Evolutionary conservation across 345 rosid species (phyloP).

Genomic region (Populus pruinosa): DNA sequence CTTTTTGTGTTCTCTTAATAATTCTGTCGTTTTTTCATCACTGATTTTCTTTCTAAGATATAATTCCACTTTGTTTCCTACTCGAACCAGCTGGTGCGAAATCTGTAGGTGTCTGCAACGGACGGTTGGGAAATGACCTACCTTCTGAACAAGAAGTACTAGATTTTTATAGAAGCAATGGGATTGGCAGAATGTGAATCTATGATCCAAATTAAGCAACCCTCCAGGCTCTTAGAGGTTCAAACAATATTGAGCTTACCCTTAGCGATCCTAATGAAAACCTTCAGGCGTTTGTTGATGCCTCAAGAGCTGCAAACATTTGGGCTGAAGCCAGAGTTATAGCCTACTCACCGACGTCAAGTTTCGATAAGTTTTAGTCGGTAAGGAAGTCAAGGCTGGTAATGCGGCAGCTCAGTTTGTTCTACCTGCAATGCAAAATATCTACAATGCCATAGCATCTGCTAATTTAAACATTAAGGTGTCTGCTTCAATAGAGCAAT

Average conservation of each 20-base stretch:
- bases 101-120: no score
- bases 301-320: slow-evolving; percentile 9
- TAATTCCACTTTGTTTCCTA: no score
- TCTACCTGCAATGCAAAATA: slow-evolving; percentile 29
- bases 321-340: slow-evolving; percentile 39
- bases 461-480: slow-evolving; percentile 35
- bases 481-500: slow-evolving; percentile 27
- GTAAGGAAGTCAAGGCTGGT: slow-evolving; percentile 40
- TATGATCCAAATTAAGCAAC: slow-evolving; percentile 36
- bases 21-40: no score
- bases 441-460: slow-evolving; percentile 16
- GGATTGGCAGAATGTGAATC: slow-evolving; percentile 34
- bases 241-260: slow-evolving; percentile 32
- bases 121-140: no score
- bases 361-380: slow-evolving; percentile 50
- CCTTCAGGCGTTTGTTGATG: slow-evolving; percentile 27
- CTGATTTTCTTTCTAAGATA: no score
- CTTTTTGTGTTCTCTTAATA: no score
- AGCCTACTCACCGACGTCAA: slow-evolving; percentile 31
- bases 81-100: no score
- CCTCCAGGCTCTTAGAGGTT: slow-evolving; percentile 41
- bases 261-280: slow-evolving; percentile 30
- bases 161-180: slow-evolving; percentile 25
- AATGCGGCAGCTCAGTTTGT: slow-evolving; percentile 17
- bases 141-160: slow-evolving; percentile 33